These are phyloP conservation scores for Cercophora scortea DNA, from an alignment of 495 filamentous ascomycete species.

Conservation along the genomic window DNA sequence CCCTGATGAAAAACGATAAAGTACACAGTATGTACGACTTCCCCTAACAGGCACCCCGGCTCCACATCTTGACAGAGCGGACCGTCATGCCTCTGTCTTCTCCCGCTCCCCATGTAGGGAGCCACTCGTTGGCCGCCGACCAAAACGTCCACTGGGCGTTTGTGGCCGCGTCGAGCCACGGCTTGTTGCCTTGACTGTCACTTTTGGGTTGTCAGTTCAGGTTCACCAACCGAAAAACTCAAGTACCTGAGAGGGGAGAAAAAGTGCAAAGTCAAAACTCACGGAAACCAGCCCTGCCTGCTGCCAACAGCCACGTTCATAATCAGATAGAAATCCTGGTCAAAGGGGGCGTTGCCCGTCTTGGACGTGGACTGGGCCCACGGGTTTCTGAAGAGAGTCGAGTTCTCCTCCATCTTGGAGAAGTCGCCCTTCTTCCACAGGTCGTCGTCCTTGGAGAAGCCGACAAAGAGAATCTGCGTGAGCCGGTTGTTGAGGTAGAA, in stretches of 20 bases:
- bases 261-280: constrained; percentile 1
- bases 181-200: constrained; percentile 49
- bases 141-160: constrained; percentile 51
- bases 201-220: constrained; percentile 11
- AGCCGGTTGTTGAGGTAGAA: constrained; percentile 57
- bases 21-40: no score
- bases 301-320: constrained; percentile 59
- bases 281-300: constrained; percentile 56
- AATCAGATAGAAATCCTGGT: constrained; percentile 60
- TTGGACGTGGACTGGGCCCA: constrained; percentile 6
- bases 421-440: constrained; percentile 54
- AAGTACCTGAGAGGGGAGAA: background rate
- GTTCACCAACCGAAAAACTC: no score
- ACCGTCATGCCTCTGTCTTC: constrained; percentile 47
- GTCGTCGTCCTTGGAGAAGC: constrained; percentile 38
- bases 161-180: constrained; percentile 52
- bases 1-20: no score
- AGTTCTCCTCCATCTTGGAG: constrained; percentile 44
- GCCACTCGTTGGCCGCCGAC: constrained; percentile 49
- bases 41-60: background rate
- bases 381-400: constrained; percentile 46
- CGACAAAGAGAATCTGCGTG: constrained; percentile 51
- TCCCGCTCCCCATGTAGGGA: constrained; percentile 50
- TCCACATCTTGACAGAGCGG: constrained; percentile 47
- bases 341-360: constrained; percentile 50